Conservation (phyloP, 345 rosid species). For the Camelina sativa region DNA sequence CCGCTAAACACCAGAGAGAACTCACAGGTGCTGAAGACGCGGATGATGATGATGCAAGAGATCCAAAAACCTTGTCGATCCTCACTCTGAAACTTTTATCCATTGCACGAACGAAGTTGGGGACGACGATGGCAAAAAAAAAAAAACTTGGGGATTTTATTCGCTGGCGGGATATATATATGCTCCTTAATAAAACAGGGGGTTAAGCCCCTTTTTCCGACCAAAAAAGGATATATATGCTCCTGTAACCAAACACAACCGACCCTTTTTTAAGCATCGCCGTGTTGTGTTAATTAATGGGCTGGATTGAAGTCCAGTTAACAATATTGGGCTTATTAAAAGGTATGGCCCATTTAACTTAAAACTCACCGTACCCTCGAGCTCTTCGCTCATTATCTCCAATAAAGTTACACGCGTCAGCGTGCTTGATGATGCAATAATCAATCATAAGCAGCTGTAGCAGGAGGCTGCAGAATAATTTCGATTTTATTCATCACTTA, state of each 20-base stretch:
- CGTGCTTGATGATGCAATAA: conserved; percentile 27
- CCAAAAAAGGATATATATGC: not conserved
- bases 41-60: conserved; percentile 56
- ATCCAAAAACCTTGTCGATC: conserved; percentile 72
- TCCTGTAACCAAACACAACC: conserved; percentile 45
- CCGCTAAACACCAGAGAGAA: conserved; percentile 71
- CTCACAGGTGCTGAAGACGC: conserved; percentile 35
- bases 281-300: not conserved
- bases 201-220: no score
- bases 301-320: not conserved
- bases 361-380: not conserved
- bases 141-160: not conserved
- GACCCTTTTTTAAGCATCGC: conserved; percentile 1
- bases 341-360: conserved; percentile 1
- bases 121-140: conserved; percentile 9
- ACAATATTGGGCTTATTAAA: not conserved
- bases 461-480: conserved; percentile 22
- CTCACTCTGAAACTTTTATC: conserved; percentile 75
- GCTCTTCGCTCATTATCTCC: conserved; percentile 14
- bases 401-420: conserved; percentile 31
- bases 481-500: not conserved
- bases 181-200: no score
- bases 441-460: conserved; percentile 6
- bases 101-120: conserved; percentile 43
- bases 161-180: not conserved